phyloP scores from a whole-genome alignment of 2,329 filamentous ascomycete genomes.

The Magnaporthiopsis rhizophila region DNA sequence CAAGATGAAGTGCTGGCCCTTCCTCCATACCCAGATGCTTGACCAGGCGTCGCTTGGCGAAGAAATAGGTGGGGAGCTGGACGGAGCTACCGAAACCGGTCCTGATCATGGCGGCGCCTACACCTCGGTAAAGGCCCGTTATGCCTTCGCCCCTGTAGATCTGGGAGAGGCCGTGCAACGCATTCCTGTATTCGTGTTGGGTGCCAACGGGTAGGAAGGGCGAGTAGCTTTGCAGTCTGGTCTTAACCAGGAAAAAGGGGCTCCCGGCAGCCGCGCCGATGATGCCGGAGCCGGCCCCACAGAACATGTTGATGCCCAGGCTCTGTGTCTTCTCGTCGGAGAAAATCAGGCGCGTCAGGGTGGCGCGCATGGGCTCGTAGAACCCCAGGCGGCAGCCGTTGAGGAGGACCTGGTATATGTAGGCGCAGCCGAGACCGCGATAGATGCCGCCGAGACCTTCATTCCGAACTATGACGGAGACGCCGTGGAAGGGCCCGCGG shows the following conservation, averaged over 20 bases:
- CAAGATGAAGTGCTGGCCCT: conserved; percentile 78
- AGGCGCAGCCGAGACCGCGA: conserved; percentile 83
- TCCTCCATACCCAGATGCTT: conserved; percentile 84
- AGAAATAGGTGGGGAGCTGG: conserved; percentile 95
- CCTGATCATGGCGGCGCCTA: conserved; percentile 88
- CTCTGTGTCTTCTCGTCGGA: conserved; percentile 69
- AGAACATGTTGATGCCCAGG: conserved; percentile 86
- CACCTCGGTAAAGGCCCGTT: conserved; percentile 77
- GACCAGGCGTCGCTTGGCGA: conserved; percentile 80
- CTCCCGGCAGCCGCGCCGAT: conserved; percentile 88
- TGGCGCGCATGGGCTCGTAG: conserved; percentile 86
- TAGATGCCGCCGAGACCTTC: conserved; percentile 82
- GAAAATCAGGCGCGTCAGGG: conserved; percentile 61
- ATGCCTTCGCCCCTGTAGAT: conserved; percentile 75
- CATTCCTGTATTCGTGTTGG: conserved; percentile 88
- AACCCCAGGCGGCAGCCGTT: conserved; percentile 96
- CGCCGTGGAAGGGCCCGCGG: conserved; percentile 82
- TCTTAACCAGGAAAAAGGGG: conserved; percentile 98
- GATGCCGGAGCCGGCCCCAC: conserved; percentile 80
- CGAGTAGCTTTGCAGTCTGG: conserved; percentile 86
- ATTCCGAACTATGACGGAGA: conserved; percentile 81
- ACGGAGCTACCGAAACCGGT: conserved; percentile 95
- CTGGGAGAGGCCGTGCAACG: conserved; percentile 70
- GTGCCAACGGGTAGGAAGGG: conserved; percentile 90
- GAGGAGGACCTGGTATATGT: conserved; percentile 91